A percentile compares a stretch with the other conserved stretches of the same genome.
Evolutionary conservation across 768 basidiomycete species (phyloP).

Genomic region (Russula ochroleuca): DNA sequence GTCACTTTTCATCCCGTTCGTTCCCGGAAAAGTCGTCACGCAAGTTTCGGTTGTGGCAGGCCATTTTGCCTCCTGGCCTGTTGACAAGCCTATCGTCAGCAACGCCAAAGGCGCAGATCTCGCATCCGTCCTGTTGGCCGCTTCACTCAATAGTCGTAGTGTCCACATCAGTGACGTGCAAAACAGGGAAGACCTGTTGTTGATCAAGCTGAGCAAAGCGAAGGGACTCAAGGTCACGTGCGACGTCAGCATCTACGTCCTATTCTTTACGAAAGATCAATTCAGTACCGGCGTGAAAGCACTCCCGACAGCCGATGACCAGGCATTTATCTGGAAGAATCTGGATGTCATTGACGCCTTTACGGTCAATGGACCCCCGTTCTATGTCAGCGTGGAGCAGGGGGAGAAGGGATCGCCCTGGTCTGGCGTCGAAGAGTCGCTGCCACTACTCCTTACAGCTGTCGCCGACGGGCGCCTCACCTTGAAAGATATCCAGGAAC

Average conservation of each 20-base stretch:
- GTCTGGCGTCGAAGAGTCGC: constrained; percentile 82
- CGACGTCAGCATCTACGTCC: constrained; percentile 86
- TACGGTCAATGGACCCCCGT: constrained; percentile 83
- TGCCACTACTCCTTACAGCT: constrained; percentile 84
- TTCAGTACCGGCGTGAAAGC: constrained; percentile 51
- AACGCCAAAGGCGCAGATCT: constrained; percentile 90
- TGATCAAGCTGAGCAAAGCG: constrained; percentile 93
- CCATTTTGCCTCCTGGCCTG: constrained; percentile 88
- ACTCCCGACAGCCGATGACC: constrained; percentile 73
- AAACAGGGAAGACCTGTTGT: constrained; percentile 75
- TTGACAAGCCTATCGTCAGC: constrained; percentile 89
- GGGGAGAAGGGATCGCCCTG: constrained; percentile 57
- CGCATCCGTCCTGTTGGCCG: constrained; percentile 87
- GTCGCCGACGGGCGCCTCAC: constrained; percentile 75
- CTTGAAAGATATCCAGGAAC: constrained; percentile 73
- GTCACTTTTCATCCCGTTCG: constrained; percentile 82
- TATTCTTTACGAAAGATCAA: constrained; percentile 81
- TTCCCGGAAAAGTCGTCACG: constrained; percentile 42
- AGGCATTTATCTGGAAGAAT: constrained; percentile 81
- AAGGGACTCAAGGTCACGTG: constrained; percentile 94
- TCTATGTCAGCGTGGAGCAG: constrained; percentile 61
- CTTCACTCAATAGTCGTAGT: constrained; percentile 85
- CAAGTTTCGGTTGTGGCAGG: constrained; percentile 73
- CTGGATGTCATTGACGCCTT: constrained; percentile 83
- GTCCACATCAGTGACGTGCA: constrained; percentile 91